Evolutionary conservation across 495 filamentous ascomycete genomes (phyloP).

Genomic region (Aspergillus carlsbadensis): DNA sequence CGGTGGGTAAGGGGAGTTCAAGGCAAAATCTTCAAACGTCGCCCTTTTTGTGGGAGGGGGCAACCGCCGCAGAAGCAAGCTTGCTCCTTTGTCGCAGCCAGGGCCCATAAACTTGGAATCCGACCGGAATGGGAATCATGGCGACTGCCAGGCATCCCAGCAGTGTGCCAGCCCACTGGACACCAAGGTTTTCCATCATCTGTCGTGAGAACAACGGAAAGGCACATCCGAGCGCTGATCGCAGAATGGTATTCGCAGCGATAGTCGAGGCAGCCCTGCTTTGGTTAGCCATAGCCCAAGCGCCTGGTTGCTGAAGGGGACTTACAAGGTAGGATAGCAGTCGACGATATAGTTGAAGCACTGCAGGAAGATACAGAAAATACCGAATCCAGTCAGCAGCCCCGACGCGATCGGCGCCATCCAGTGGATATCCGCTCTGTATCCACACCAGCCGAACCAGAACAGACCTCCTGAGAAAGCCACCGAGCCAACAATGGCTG

Average conservation of each 20-base stretch:
- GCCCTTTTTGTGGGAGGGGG: constrained; percentile 7
- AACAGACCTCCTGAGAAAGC: constrained; percentile 56
- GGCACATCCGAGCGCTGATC: constrained; percentile 70
- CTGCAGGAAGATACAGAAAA: constrained; percentile 39
- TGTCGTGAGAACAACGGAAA: constrained; percentile 83
- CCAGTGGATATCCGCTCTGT: constrained; percentile 35
- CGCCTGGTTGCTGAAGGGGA: constrained; percentile 9
- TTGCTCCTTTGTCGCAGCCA: constrained; percentile 34
- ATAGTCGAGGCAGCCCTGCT: constrained; percentile 76
- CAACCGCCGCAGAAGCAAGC: constrained; percentile 22
- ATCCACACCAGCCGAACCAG: constrained; percentile 49
- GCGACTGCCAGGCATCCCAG: constrained; percentile 69
- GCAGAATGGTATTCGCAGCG: constrained; percentile 85
- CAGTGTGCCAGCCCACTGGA: constrained; percentile 76
- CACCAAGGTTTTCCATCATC: constrained; percentile 77
- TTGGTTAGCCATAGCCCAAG: constrained; percentile 17
- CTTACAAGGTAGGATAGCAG: constrained; percentile 65
- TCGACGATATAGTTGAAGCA: constrained; percentile 45
- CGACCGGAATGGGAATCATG: constrained; percentile 70
- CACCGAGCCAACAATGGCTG: constrained; percentile 50
- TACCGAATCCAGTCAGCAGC: constrained; percentile 33
- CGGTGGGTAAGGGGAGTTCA: background rate
- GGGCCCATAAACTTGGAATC: constrained; percentile 35
- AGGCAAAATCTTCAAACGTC: constrained; percentile 5
- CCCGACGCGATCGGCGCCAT: constrained; percentile 33